Conservation (phyloP, 1,139 yeast species). For the Suhomyces coccinellae region DNA sequence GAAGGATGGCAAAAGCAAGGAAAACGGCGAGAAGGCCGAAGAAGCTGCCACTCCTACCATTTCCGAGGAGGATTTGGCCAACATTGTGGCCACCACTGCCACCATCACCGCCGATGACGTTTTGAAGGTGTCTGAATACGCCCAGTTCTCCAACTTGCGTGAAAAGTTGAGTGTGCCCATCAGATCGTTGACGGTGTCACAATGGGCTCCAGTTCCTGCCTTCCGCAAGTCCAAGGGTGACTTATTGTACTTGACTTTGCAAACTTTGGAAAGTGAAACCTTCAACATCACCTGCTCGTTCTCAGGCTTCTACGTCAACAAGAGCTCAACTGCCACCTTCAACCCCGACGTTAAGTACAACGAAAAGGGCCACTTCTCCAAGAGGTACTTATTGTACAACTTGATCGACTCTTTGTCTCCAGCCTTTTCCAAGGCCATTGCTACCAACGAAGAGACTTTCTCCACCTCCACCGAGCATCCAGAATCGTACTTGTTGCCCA, state of each 20-base stretch:
- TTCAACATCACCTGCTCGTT: conserved; percentile 75
- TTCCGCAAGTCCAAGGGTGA: conserved; percentile 69
- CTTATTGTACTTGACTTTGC: conserved; percentile 69
- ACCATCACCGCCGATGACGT: conserved; percentile 7
- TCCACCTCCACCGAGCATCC: conserved; percentile 49
- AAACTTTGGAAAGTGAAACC: conserved; percentile 79
- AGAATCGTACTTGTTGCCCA: conserved; percentile 60
- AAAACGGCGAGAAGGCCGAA: background rate
- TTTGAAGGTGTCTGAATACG: conserved; percentile 12
- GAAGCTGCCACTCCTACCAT: conserved; percentile 16
- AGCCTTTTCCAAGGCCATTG: conserved; percentile 41
- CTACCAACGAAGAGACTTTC: conserved; percentile 42
- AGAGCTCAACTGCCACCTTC: conserved; percentile 64
- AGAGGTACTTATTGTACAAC: conserved; percentile 51
- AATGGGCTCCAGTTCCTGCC: conserved; percentile 87
- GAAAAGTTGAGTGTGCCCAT: conserved; percentile 42
- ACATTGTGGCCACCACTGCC: conserved; percentile 15
- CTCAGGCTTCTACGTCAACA: conserved; percentile 77
- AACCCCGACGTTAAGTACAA: conserved; percentile 58
- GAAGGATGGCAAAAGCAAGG: too few relatives aligned
- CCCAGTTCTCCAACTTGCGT: conserved; percentile 23
- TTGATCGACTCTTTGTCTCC: conserved; percentile 60
- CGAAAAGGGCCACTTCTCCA: conserved; percentile 37
- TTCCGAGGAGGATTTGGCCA: conserved; percentile 17
- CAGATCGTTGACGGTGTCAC: conserved; percentile 62